Evolutionary conservation across 202 grass and related monocot species (phyloP).

Genomic region (Schoenoplectus tabernaemontani): DNA sequence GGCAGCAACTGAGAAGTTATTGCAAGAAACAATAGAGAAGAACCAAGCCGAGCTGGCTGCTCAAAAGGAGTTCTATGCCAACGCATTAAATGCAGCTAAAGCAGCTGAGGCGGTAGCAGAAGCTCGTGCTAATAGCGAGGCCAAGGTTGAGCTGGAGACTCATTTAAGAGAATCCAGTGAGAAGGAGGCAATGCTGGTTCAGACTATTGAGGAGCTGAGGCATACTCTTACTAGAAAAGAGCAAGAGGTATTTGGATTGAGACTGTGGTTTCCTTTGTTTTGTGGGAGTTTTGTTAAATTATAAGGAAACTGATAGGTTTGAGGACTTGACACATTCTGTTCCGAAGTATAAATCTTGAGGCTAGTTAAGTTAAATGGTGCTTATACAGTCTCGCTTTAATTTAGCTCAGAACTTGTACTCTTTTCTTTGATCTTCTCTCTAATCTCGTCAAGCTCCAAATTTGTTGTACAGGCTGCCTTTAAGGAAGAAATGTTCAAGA

Average conservation of each 20-base stretch:
- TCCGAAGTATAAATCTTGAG: not conserved
- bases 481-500: conserved; percentile 88
- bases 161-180: conserved; percentile 74
- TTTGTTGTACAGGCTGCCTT: conserved; percentile 53
- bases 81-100: conserved; percentile 94
- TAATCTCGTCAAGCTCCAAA: not conserved
- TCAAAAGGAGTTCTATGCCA: conserved; percentile 98
- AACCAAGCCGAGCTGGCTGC: conserved; percentile 89
- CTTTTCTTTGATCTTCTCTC: not conserved
- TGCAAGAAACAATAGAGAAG: conserved; percentile 99
- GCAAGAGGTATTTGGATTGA: conserved; percentile 67
- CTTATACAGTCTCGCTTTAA: not conserved
- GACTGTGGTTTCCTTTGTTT: not conserved
- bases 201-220: conserved; percentile 93
- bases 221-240: conserved; percentile 92
- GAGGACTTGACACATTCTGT: not conserved
- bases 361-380: not conserved
- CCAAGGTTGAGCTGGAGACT: conserved; percentile 84
- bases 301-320: not conserved
- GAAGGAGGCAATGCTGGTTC: conserved; percentile 85
- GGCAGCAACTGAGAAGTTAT: conserved; percentile 74
- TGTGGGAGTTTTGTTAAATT: not conserved
- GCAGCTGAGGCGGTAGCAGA: conserved; percentile 92
- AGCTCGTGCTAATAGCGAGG: conserved; percentile 88
- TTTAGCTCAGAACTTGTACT: not conserved